Percentiles rank a stretch among this genome's conserved stretches.
Conservation (phyloP, 371 early-diverging fungal genomes). For the Sporodiniella umbellata region DNA sequence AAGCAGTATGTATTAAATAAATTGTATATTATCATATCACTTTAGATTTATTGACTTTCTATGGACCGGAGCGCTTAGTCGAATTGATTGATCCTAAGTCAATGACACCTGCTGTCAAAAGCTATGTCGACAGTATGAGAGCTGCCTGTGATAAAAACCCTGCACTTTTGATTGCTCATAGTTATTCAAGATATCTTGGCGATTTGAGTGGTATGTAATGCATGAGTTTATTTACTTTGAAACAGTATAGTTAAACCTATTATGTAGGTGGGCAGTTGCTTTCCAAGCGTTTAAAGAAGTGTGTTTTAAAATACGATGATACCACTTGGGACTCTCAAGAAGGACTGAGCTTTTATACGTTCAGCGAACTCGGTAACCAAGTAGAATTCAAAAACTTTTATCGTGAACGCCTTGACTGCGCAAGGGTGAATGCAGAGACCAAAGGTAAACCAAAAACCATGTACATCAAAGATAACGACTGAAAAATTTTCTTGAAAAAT, state of each 20-base stretch:
- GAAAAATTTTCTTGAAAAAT: no score
- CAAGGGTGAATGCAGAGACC: slow-evolving; percentile 26
- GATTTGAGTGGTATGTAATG: slow-evolving; percentile 56
- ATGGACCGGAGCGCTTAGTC: slow-evolving; percentile 42
- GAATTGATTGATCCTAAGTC: slow-evolving; percentile 30
- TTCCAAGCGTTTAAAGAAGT: slow-evolving; percentile 52
- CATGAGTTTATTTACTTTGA: slow-evolving; percentile 16
- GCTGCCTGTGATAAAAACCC: slow-evolving; percentile 45
- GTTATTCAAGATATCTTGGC: slow-evolving; percentile 63
- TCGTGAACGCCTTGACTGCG: slow-evolving; percentile 49
- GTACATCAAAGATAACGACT: no score
- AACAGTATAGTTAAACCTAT: not conserved
- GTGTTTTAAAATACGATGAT: slow-evolving; percentile 34
- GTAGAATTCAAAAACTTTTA: slow-evolving; percentile 59
- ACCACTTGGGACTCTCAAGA: slow-evolving; percentile 39
- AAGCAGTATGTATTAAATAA: not conserved
- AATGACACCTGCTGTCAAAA: slow-evolving; percentile 54
- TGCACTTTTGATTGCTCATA: slow-evolving; percentile 55
- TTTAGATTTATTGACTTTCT: slow-evolving; percentile 52
- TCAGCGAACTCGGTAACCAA: slow-evolving; percentile 48
- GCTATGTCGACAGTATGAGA: slow-evolving; percentile 48
- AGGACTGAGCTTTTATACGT: slow-evolving; percentile 52
- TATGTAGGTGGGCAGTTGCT: slow-evolving; percentile 54
- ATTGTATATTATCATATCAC: not conserved
- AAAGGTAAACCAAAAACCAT: slow-evolving; percentile 18